These are phyloP conservation scores for Wickerhamomyces silvicola DNA, from an alignment of 805 yeast genomes.

Conservation along the genomic window DNA sequence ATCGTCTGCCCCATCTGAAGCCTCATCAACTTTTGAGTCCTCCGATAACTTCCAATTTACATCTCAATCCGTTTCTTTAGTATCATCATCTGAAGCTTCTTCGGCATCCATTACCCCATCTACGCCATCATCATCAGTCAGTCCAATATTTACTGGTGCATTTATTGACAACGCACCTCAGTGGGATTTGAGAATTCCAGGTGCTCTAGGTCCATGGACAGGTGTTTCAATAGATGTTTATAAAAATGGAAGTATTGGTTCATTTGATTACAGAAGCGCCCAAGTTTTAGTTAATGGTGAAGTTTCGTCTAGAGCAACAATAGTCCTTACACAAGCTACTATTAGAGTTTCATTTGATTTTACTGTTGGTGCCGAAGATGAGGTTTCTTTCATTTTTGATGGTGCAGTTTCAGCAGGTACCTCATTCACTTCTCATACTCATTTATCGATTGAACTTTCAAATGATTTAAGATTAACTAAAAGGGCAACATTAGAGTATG, in stretches of 20 bases:
- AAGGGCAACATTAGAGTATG: constrained; percentile 10
- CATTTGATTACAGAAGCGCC: constrained; percentile 8
- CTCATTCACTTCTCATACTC: constrained; percentile 5
- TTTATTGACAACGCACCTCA: constrained; percentile 8
- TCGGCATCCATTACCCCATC: constrained; percentile 1
- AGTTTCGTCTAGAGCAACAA: not conserved
- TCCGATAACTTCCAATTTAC: too few species aligned
- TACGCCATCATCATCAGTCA: constrained; percentile 1
- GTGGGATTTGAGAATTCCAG: constrained; percentile 15
- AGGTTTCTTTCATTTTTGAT: not conserved
- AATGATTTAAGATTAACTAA: constrained; percentile 5
- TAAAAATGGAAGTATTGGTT: constrained; percentile 3
- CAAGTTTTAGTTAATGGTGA: constrained; percentile 8
- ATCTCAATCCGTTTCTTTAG: not conserved
- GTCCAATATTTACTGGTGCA: constrained; percentile 5
- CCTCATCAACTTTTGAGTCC: not conserved
- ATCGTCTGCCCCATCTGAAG: not conserved
- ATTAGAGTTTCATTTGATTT: constrained; percentile 4
- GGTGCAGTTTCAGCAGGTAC: constrained; percentile 6
- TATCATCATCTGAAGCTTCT: constrained; percentile 1
- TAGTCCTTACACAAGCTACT: constrained; percentile 3
- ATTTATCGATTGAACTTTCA: constrained; percentile 2
- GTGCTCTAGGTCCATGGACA: constrained; percentile 18
- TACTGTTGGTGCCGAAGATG: constrained; percentile 2
- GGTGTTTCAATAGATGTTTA: constrained; percentile 5